These are phyloP conservation scores for Ensete glaucum DNA, from an alignment of 176 grass and related monocot species.

Conservation along the genomic window DNA sequence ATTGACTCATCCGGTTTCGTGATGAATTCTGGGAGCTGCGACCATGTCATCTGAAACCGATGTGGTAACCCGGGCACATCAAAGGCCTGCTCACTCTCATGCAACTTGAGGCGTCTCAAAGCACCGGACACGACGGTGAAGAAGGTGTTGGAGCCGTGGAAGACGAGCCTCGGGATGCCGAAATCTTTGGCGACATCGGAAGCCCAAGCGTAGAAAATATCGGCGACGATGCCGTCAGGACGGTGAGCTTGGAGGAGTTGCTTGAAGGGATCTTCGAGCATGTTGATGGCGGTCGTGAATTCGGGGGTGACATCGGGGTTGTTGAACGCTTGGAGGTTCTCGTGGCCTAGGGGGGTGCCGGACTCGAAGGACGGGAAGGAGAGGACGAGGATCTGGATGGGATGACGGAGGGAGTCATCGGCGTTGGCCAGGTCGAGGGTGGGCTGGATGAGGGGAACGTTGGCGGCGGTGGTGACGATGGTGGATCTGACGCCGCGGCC, in stretches of 20 bases:
- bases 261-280: conserved; percentile 24
- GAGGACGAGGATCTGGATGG: conserved; percentile 23
- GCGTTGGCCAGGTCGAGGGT: conserved; percentile 36
- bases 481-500: conserved; percentile 42
- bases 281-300: neutral
- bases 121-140: neutral
- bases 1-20: neutral
- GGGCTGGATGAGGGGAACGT: conserved; percentile 26
- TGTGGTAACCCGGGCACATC: conserved; percentile 36
- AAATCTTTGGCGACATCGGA: conserved; percentile 19
- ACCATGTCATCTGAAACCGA: conserved; percentile 32
- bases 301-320: neutral
- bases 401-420: neutral
- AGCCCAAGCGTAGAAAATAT: conserved; percentile 25
- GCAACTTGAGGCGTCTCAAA: neutral
- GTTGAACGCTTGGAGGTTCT: neutral
- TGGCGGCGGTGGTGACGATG: conserved; percentile 39
- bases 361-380: conserved; percentile 35
- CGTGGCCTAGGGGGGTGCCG: neutral
- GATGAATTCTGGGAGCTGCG: conserved; percentile 17
- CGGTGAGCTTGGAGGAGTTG: neutral
- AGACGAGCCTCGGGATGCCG: conserved; percentile 20
- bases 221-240: conserved; percentile 10
- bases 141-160: conserved; percentile 26
- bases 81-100: neutral